Percentiles rank a stretch among this genome's conserved stretches.
Evolutionary conservation across 257 asterid species (phyloP).

Genomic region (Plantago elongata): DNA sequence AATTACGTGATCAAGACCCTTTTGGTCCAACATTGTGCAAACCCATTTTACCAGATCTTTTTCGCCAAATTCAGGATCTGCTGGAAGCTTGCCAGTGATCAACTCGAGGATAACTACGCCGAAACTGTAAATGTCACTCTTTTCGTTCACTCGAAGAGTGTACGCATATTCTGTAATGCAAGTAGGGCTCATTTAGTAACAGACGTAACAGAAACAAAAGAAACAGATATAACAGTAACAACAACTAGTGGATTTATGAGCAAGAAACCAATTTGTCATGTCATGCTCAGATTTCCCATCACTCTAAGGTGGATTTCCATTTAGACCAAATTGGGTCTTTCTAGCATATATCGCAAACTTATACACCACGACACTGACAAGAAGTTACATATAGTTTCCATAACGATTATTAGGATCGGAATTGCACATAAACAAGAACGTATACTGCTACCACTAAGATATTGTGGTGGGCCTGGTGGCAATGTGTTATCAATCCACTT

Average conservation of each 20-base stretch:
- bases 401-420: background rate
- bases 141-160: conserved; percentile 88
- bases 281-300: no score
- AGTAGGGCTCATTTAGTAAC: conserved; percentile 6
- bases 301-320: no score
- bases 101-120: conserved; percentile 84
- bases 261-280: no score
- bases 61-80: conserved; percentile 89
- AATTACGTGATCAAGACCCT: conserved; percentile 66
- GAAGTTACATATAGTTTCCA: background rate
- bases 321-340: no score
- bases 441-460: no score
- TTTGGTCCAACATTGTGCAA: conserved; percentile 77
- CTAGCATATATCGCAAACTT: no score
- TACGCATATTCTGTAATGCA: conserved; percentile 69
- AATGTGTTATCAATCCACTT: no score
- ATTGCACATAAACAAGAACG: background rate
- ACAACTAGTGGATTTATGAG: no score
- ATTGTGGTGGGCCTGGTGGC: no score
- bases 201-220: background rate
- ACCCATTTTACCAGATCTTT: conserved; percentile 93
- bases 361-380: no score
- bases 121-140: conserved; percentile 91
- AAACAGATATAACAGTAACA: no score
- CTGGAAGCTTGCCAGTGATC: conserved; percentile 67